A percentile compares a stretch with the other conserved stretches of the same genome.
Conservation (phyloP, 2,329 filamentous ascomycete genomes). For the Colletotrichum cuscutae region DNA sequence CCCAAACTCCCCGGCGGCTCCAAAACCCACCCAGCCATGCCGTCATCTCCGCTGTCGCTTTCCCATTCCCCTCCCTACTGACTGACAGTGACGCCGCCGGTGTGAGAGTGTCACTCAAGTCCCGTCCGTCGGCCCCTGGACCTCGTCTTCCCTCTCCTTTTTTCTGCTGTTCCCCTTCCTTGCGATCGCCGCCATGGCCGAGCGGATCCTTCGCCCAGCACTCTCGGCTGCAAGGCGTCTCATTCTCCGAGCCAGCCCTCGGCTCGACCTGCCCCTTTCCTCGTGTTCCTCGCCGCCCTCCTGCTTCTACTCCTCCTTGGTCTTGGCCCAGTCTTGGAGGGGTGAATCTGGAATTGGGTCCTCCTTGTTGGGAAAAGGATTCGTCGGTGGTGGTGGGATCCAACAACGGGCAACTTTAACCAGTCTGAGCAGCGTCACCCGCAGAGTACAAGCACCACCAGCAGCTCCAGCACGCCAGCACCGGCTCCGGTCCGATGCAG, state of each 20-base stretch:
- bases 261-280: conserved; percentile 24
- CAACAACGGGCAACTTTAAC: conserved; percentile 19
- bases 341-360: not conserved
- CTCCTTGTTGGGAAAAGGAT: conserved; percentile 15
- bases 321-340: not conserved
- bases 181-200: conserved; percentile 24
- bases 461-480: not conserved
- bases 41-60: conserved; percentile 22
- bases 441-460: too few species aligned
- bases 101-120: not conserved
- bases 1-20: not conserved
- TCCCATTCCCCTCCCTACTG: not conserved
- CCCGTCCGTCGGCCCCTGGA: not conserved
- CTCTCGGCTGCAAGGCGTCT: conserved; percentile 23
- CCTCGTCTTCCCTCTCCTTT: conserved; percentile 5
- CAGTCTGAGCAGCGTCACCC: conserved; percentile 19
- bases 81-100: not conserved
- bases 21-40: conserved; percentile 24
- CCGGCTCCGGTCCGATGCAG: conserved; percentile 21
- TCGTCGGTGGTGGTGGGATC: conserved; percentile 5
- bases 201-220: conserved; percentile 23
- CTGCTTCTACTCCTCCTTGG: not conserved
- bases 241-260: conserved; percentile 25
- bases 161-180: not conserved
- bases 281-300: not conserved